Percentiles rank a stretch among this genome's conserved stretches.
Evolutionary conservation across 805 yeast genomes (phyloP).

Genomic region (Clavispora asparagi): DNA sequence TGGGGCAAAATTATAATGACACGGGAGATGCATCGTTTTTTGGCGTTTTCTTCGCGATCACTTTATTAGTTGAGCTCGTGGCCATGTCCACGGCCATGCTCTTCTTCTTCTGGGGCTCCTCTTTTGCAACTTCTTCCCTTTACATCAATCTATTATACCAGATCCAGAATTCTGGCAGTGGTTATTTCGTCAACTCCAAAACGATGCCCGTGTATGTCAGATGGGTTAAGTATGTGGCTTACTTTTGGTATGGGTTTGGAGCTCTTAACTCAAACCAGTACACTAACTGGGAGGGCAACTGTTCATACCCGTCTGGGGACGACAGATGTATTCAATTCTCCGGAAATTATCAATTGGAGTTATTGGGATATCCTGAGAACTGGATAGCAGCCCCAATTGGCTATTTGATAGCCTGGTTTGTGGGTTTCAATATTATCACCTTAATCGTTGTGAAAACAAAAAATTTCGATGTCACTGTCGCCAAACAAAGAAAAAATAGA

Average conservation of each 20-base stretch:
- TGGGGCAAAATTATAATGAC: conserved; percentile 8
- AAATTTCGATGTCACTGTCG: conserved; percentile 50
- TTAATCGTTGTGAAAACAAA: conserved; percentile 43
- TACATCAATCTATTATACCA: conserved; percentile 63
- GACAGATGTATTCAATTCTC: conserved; percentile 37
- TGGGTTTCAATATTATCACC: conserved; percentile 49
- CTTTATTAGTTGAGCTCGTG: conserved; percentile 50
- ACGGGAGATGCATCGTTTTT: conserved; percentile 28
- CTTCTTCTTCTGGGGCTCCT: conserved; percentile 53
- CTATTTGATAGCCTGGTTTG: conserved; percentile 51
- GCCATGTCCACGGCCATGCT: conserved; percentile 52
- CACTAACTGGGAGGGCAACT: conserved; percentile 55
- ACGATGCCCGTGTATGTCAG: conserved; percentile 80
- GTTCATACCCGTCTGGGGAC: conserved; percentile 40
- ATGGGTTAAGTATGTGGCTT: conserved; percentile 77
- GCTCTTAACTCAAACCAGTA: conserved; percentile 61
- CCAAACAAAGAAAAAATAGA: conserved; percentile 31
- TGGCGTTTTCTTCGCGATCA: conserved; percentile 57
- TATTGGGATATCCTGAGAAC: conserved; percentile 55
- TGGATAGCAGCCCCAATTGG: conserved; percentile 68
- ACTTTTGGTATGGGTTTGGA: conserved; percentile 76
- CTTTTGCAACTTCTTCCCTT: conserved; percentile 57
- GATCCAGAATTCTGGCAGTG: conserved; percentile 72
- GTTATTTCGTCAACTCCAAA: conserved; percentile 69
- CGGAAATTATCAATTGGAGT: conserved; percentile 49